Evolutionary conservation across 73 alveolate genomes (phyloP).

Genomic region (Uronychia setigera): DNA sequence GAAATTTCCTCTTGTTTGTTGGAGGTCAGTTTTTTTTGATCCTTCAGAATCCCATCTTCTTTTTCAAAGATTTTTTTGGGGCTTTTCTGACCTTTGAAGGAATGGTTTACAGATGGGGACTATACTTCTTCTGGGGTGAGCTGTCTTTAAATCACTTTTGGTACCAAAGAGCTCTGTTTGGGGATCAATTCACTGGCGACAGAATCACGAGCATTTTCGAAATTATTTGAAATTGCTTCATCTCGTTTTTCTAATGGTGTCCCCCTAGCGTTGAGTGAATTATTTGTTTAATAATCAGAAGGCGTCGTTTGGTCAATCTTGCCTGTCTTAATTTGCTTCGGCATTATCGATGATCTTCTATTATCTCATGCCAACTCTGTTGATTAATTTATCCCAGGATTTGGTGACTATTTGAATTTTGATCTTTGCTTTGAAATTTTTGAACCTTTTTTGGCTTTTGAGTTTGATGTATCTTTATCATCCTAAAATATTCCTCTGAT

Average conservation of each 20-base stretch:
- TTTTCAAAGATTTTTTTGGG: neutral
- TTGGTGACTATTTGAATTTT: neutral
- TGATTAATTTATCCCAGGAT: neutral
- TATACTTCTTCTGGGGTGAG: neutral
- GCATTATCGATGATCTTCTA: neutral
- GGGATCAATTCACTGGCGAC: too few relatives aligned
- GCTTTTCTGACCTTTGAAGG: neutral
- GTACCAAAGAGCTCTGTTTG: too few relatives aligned
- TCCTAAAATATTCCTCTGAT: neutral
- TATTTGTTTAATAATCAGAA: too few relatives aligned
- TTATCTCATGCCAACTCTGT: neutral
- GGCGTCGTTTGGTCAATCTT: too few relatives aligned
- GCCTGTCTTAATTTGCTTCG: neutral
- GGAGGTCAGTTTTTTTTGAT: too few relatives aligned
- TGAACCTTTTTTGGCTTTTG: neutral
- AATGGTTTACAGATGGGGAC: neutral
- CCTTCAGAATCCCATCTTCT: too few relatives aligned
- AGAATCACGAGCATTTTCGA: too few relatives aligned
- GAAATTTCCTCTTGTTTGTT: neutral
- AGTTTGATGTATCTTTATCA: neutral
- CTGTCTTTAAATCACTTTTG: too few relatives aligned
- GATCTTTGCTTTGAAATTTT: neutral
- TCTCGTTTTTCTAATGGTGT: too few relatives aligned
- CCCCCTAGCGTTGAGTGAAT: too few relatives aligned
- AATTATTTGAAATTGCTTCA: too few relatives aligned